Evolutionary conservation across 2,329 filamentous ascomycete genomes (phyloP), one percentile per base, ranked within the genome.

Genomic region (Sporothrix phasma): DNA sequence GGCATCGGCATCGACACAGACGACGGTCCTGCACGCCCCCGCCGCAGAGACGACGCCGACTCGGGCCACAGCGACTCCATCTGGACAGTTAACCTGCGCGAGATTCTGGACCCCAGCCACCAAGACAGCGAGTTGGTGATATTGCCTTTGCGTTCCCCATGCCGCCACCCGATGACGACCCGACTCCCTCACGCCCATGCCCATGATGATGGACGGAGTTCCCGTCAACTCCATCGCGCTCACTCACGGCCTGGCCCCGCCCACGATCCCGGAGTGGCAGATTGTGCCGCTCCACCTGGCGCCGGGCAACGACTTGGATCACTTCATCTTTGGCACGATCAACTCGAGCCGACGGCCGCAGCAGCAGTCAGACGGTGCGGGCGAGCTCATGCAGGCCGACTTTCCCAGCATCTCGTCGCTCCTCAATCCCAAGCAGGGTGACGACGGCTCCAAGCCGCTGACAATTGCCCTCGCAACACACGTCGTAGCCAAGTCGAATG

Each of bases 341-440:
- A 59, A 63, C 24, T 65, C 49, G 13, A 62, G 60, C 2, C 64
- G 62, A 1, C 64, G 37, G 6, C 31, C 45, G 5, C 54, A 62
- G 26, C 47, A 62, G 22, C 62, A 47, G 19, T 39, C 24, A 3
- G 54, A 34, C 15, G 53, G 43, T 5, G 47, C 37, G 5, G 49
- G 59, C 45, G 66, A 66, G 61, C 58, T 67, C 11, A 60, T 62
- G 1, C 58, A 66, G n/a, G 59, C 67, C 0, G 49, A 61, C 7
- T 72, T 71, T 37, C 69, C 69, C 1, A 70, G 69, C 60, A 71
- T 72, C 34, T 68, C 68, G 0, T 71, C 69, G 0, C 68, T 71
- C 1, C 63, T 71, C 29, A 68, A 69, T 62, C 68, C 68, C 1
- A 59, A 60, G n/a, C 26, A 37, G 3, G 62, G 51, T 10, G 64